Conservation (phyloP, 768 basidiomycete genomes). For the Boletus rubescentipes region DNA sequence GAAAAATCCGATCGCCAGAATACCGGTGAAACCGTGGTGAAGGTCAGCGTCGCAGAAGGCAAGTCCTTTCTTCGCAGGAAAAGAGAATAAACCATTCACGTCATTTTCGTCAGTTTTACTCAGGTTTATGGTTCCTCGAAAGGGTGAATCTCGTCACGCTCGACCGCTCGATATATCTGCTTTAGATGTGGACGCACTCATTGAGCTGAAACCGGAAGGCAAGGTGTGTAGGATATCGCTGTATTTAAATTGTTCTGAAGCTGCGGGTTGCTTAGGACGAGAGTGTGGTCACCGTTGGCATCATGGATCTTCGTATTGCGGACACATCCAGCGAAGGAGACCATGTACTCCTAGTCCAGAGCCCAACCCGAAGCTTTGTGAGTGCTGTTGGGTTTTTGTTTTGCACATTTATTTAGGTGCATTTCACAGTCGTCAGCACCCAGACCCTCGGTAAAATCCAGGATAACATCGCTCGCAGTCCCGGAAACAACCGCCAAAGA, state of each 20-base stretch:
- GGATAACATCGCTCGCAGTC: constrained; percentile 63
- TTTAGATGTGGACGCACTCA: constrained; percentile 58
- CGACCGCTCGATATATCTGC: constrained; percentile 58
- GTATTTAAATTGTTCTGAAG: constrained; percentile 1
- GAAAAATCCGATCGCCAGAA: constrained; percentile 20
- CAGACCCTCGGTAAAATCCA: constrained; percentile 56
- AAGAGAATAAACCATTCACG: background rate
- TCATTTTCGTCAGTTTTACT: constrained; percentile 33
- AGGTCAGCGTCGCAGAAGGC: constrained; percentile 49
- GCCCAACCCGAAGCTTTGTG: constrained; percentile 59
- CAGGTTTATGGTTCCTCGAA: constrained; percentile 51
- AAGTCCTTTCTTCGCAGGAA: background rate
- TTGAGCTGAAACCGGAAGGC: constrained; percentile 71
- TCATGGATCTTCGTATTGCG: constrained; percentile 60
- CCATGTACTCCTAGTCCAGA: constrained; percentile 49
- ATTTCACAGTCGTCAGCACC: constrained; percentile 41
- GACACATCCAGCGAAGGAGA: constrained; percentile 43
- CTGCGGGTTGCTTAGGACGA: constrained; percentile 51
- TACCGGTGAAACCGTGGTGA: constrained; percentile 47
- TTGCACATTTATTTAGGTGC: constrained; percentile 2
- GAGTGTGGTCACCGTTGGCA: constrained; percentile 58
- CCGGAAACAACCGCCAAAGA: constrained; percentile 72
- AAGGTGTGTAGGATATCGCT: constrained; percentile 46
- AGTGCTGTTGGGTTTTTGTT: constrained; percentile 20
- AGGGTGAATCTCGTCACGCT: constrained; percentile 23